phyloP scores from a whole-genome alignment of 352 stramenopile genomes.

The Phytophthora foliorum region DNA sequence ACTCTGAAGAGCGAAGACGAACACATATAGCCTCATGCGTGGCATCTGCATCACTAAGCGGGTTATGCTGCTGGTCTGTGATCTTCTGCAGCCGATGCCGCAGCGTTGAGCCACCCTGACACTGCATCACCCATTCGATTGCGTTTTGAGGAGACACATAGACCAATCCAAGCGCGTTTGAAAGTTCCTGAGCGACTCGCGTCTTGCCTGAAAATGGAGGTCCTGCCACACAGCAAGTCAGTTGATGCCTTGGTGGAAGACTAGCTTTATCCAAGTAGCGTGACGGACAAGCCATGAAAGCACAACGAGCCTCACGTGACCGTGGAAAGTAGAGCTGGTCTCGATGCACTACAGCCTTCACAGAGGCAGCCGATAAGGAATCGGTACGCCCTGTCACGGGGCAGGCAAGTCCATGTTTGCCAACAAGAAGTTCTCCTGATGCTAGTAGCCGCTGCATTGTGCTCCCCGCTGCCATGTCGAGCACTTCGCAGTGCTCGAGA shows the following conservation, averaged over 20 bases:
- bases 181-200: slow-evolving; percentile 40
- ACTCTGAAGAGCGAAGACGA: slow-evolving; percentile 69
- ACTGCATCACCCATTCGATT: slow-evolving; percentile 67
- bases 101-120: slow-evolving; percentile 52
- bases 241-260: slow-evolving; percentile 30
- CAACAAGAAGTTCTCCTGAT: slow-evolving; percentile 55
- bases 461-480: slow-evolving; percentile 22
- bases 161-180: slow-evolving; percentile 36
- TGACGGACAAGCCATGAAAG: slow-evolving; percentile 35
- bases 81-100: slow-evolving; percentile 21
- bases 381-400: slow-evolving; percentile 43
- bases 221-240: slow-evolving; percentile 54
- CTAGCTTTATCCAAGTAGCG: slow-evolving; percentile 32
- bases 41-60: slow-evolving; percentile 27
- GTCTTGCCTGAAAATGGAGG: slow-evolving; percentile 49
- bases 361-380: background rate
- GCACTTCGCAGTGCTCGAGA: slow-evolving; percentile 56
- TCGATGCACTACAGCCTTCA: slow-evolving; percentile 49
- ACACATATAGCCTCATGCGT: slow-evolving; percentile 50
- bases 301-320: slow-evolving; percentile 23
- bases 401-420: slow-evolving; percentile 61
- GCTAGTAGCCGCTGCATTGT: slow-evolving; percentile 33
- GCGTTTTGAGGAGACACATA: slow-evolving; percentile 62
- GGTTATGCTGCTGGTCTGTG: slow-evolving; percentile 11
- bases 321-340: slow-evolving; percentile 70